phyloP scores from a whole-genome alignment of 208 protist species.

The Paratrypanosoma confusum region DNA sequence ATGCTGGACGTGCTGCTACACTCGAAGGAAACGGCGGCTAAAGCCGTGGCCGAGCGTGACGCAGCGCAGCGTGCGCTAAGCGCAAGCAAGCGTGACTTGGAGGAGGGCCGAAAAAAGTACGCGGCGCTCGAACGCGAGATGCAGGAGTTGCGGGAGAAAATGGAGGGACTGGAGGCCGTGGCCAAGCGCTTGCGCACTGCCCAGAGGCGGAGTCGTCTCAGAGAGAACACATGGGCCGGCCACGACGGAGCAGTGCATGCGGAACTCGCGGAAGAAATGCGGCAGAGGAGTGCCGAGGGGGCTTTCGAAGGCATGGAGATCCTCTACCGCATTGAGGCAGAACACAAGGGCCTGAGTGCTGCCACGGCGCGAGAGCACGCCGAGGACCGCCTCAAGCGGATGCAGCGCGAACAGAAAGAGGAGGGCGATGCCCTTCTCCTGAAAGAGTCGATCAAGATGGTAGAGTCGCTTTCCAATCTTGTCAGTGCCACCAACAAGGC shows the following conservation, averaged over 20 bases:
- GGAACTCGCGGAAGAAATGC: too few species aligned
- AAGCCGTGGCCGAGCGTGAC: slow-evolving; percentile 22
- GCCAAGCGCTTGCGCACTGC: too few species aligned
- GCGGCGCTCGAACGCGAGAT: slow-evolving; percentile 9
- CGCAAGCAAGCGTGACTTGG: not conserved
- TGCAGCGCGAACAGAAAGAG: slow-evolving; percentile 29
- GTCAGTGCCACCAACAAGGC: slow-evolving; percentile 40
- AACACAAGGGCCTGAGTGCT: slow-evolving; percentile 4
- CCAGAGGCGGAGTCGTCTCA: too few species aligned
- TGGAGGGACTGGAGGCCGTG: too few species aligned
- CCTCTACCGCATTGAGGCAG: too few species aligned
- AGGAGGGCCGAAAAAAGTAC: not conserved
- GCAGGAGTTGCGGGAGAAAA: not conserved
- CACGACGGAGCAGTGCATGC: too few species aligned
- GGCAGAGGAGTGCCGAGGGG: too few species aligned
- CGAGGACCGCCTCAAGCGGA: slow-evolving; percentile 22
- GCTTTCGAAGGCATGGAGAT: too few species aligned
- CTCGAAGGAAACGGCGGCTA: slow-evolving; percentile 43
- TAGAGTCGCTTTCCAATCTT: slow-evolving; percentile 29
- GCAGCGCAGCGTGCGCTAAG: not conserved
- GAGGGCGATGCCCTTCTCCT: slow-evolving; percentile 39
- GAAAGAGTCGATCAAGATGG: slow-evolving; percentile 38
- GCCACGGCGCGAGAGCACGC: slow-evolving; percentile 28
- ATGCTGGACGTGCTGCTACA: slow-evolving; percentile 43
- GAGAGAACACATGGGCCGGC: too few species aligned